Evolutionary conservation across 2,329 filamentous ascomycete genomes (phyloP).

Genomic region (Aspergillus sp.): DNA sequence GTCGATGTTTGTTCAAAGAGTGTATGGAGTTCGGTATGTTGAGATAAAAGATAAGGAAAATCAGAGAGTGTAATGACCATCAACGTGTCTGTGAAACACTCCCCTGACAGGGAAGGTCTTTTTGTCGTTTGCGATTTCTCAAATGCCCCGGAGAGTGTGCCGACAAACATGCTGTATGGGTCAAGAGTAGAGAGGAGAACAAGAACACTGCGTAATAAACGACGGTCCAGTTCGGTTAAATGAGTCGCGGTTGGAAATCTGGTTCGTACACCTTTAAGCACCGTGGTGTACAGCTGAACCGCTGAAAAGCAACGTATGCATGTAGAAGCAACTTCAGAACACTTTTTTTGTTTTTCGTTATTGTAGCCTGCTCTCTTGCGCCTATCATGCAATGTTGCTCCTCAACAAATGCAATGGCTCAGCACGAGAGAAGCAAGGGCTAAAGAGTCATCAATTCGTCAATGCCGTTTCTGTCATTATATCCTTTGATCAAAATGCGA

Average conservation of each 20-base stretch:
- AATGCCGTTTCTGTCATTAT: slow-evolving; percentile 39
- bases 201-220: background rate
- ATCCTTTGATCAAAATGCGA: slow-evolving; percentile 19
- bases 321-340: background rate
- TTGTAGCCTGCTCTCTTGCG: background rate
- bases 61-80: slow-evolving; percentile 19
- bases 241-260: background rate
- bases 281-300: background rate
- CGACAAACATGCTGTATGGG: slow-evolving; percentile 2
- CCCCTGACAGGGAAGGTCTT: background rate
- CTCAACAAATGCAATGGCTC: background rate
- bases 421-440: background rate
- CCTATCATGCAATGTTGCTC: background rate
- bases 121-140: background rate
- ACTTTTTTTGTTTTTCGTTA: background rate
- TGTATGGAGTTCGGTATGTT: slow-evolving; percentile 10
- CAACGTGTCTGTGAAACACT: slow-evolving; percentile 6
- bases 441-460: slow-evolving; percentile 23
- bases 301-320: background rate
- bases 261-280: background rate
- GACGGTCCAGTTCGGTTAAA: slow-evolving; percentile 7
- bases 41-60: slow-evolving; percentile 16
- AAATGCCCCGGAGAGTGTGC: background rate
- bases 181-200: slow-evolving; percentile 4
- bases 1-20: slow-evolving; percentile 12